Conservation (phyloP, 1,284 basidiomycete species). For the Ustilago esculenta region DNA sequence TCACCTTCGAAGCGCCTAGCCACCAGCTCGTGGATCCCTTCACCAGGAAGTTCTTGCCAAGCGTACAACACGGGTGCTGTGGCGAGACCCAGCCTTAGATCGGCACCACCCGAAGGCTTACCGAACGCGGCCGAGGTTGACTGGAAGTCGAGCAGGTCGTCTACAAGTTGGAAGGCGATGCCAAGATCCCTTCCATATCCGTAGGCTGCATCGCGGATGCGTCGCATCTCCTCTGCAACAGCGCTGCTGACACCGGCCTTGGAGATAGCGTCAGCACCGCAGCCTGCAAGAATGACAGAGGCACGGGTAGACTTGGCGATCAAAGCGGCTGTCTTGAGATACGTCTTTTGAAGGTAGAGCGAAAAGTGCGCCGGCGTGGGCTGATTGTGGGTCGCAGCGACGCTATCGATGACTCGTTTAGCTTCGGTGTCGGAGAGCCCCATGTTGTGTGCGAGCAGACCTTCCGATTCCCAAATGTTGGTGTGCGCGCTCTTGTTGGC, state of each 20-base stretch:
- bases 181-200: slow-evolving; percentile 88
- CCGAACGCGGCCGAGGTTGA: slow-evolving; percentile 75
- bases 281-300: slow-evolving; percentile 88
- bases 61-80: slow-evolving; percentile 95
- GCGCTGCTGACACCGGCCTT: slow-evolving; percentile 3
- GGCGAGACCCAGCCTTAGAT: slow-evolving; percentile 85
- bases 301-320: slow-evolving; percentile 94
- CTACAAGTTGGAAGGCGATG: slow-evolving; percentile 78
- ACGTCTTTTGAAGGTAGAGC: slow-evolving; percentile 90
- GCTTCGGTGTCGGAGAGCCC: slow-evolving; percentile 19
- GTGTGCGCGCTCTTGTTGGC: slow-evolving; percentile 17
- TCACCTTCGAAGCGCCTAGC: slow-evolving; percentile 80
- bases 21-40: slow-evolving; percentile 78
- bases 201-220: slow-evolving; percentile 93
- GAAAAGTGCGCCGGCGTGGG: slow-evolving; percentile 76
- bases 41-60: slow-evolving; percentile 79
- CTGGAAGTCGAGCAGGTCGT: slow-evolving; percentile 90
- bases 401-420: background rate
- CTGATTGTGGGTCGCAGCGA: slow-evolving; percentile 2
- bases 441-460: slow-evolving; percentile 31
- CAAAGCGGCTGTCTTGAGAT: slow-evolving; percentile 93
- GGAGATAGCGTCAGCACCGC: slow-evolving; percentile 73
- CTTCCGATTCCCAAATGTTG: slow-evolving; percentile 45
- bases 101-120: slow-evolving; percentile 83
- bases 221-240: slow-evolving; percentile 38